Conservation (phyloP, 2,329 filamentous ascomycete species). For the Thyridium curvatum region DNA sequence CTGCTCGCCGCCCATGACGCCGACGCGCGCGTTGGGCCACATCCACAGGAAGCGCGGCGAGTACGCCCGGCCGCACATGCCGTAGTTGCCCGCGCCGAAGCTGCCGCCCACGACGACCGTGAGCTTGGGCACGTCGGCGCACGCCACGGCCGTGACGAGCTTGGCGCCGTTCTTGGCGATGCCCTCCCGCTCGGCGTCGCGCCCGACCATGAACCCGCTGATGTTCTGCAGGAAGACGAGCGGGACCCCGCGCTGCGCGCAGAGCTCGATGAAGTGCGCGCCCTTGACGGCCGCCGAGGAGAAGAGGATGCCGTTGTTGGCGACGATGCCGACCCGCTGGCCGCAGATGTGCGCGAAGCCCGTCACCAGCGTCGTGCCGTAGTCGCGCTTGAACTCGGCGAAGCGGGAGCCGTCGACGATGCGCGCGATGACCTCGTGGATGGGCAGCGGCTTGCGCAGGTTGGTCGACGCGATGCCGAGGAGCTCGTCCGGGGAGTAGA, state of each 20-base stretch:
- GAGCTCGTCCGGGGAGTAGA: conserved; percentile 75
- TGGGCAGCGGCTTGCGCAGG: conserved; percentile 76
- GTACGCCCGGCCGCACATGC: conserved; percentile 95
- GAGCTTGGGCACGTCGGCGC: conserved; percentile 91
- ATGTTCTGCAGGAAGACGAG: conserved; percentile 96
- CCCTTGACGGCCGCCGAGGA: conserved; percentile 85
- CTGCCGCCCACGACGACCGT: conserved; percentile 93
- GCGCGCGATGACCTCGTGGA: conserved; percentile 85
- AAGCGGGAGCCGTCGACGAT: conserved; percentile 89
- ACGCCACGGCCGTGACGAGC: conserved; percentile 90
- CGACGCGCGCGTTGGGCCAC: conserved; percentile 96
- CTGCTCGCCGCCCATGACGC: conserved; percentile 94
- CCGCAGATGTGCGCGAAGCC: conserved; percentile 89
- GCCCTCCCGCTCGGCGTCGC: conserved; percentile 84
- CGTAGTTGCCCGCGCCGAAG: conserved; percentile 94
- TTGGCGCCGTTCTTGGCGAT: conserved; percentile 98
- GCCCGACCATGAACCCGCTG: conserved; percentile 95
- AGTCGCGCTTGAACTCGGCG: conserved; percentile 89
- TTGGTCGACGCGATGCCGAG: conserved; percentile 87
- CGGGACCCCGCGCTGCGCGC: conserved; percentile 81
- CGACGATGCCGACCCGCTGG: conserved; percentile 84
- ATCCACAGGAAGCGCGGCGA: conserved; percentile 88
- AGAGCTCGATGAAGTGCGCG: conserved; percentile 94
- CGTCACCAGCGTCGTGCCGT: conserved; percentile 83
- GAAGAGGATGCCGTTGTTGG: conserved; percentile 95